Evolutionary conservation across 306 rosid species (phyloP).

Genomic region (Cucumis melo): DNA sequence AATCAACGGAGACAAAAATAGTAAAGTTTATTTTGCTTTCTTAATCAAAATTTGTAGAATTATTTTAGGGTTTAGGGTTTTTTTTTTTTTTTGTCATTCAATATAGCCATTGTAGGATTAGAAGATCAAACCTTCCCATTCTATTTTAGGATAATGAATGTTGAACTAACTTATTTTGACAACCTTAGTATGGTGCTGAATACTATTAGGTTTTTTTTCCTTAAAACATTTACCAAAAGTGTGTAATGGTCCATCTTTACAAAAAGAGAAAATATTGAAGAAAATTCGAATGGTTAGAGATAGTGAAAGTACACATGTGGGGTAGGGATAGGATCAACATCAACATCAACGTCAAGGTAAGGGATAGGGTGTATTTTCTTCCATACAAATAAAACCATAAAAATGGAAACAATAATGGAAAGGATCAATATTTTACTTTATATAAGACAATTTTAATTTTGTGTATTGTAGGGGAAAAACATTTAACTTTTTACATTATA

Average conservation of each 20-base stretch:
- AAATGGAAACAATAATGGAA: background rate
- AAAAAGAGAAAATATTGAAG: background rate
- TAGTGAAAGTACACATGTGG: background rate
- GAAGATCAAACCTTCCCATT: too few species aligned
- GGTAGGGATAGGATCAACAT: background rate
- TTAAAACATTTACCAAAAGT: background rate
- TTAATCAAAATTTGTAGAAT: too few species aligned
- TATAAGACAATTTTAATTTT: background rate
- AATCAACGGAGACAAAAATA: too few species aligned
- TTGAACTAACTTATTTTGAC: too few species aligned
- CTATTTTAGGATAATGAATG: too few species aligned
- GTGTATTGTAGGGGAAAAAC: background rate
- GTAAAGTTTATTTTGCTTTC: background rate
- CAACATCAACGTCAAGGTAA: background rate
- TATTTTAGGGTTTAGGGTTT: too few species aligned
- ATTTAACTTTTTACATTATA: background rate
- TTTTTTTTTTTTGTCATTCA: too few species aligned
- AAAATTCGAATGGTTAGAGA: background rate
- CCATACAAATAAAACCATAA: background rate
- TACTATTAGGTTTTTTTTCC: too few species aligned
- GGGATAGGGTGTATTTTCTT: background rate
- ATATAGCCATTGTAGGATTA: too few species aligned
- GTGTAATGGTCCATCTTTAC: background rate
- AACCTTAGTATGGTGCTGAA: too few species aligned
- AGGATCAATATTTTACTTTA: background rate